A percentile compares a stretch with the other conserved stretches of the same genome.
Evolutionary conservation across 257 asterid species (phyloP).

Genomic region (Anisodus tanguticus): DNA sequence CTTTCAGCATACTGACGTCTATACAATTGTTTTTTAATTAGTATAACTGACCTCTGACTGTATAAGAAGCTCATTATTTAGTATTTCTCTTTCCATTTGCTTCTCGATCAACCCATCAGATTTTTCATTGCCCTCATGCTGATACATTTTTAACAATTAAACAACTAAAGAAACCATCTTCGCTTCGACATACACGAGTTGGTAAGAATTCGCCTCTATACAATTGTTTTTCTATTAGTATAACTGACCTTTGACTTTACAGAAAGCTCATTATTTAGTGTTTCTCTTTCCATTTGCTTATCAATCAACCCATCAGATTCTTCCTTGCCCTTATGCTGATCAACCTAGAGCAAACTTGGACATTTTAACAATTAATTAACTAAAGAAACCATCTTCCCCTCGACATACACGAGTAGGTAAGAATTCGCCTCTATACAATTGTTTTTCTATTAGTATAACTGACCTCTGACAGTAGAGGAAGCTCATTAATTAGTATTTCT

Average conservation of each 20-base stretch:
- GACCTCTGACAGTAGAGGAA: too few species aligned
- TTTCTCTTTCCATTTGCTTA: constrained; percentile 53
- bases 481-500: too few species aligned
- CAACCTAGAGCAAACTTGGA: constrained; percentile 21
- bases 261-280: constrained; percentile 42
- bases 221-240: background rate
- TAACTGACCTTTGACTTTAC: constrained; percentile 56
- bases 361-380: too few species aligned
- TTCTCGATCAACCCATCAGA: constrained; percentile 28
- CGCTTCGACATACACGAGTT: background rate
- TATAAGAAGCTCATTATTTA: constrained; percentile 43
- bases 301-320: constrained; percentile 42
- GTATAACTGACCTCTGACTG: constrained; percentile 55
- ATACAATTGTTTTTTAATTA: background rate
- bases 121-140: constrained; percentile 39
- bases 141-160: constrained; percentile 21
- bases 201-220: background rate
- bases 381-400: too few species aligned
- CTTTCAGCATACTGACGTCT: background rate
- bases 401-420: too few species aligned
- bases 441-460: too few species aligned
- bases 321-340: constrained; percentile 57
- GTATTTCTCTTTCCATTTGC: constrained; percentile 41
- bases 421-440: too few species aligned
- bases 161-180: constrained; percentile 19